Evolutionary conservation across 2,329 filamentous ascomycete genomes (phyloP).

Genomic region (Iodosphaeria phyllophila): DNA sequence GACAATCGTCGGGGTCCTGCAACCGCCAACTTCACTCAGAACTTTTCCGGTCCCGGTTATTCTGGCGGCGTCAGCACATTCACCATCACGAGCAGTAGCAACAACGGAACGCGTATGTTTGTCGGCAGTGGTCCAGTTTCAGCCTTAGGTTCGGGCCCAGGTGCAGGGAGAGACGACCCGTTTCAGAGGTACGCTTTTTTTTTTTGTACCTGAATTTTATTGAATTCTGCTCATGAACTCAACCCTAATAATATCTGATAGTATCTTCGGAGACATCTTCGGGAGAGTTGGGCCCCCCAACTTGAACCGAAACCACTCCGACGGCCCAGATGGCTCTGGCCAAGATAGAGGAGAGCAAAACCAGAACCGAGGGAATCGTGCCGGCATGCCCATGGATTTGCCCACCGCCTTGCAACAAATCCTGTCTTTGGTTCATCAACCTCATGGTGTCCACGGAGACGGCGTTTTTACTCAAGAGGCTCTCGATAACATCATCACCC

Average conservation of each 20-base stretch:
- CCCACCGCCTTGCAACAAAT: conserved; percentile 29
- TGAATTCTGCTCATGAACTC: conserved; percentile 3
- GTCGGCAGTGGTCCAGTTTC: conserved; percentile 2
- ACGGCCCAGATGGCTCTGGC: conserved; percentile 6
- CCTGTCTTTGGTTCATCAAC: conserved; percentile 30
- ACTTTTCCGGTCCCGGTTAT: conserved; percentile 15
- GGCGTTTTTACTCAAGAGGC: conserved; percentile 83
- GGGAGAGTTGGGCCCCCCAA: conserved; percentile 18
- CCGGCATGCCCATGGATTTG: conserved; percentile 11
- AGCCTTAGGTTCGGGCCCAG: no score
- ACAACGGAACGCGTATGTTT: conserved; percentile 5
- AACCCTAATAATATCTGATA: conserved; percentile 17
- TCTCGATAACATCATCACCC: conserved; percentile 70
- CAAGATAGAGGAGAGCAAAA: no score
- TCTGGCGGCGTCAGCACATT: conserved; percentile 24
- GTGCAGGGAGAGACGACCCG: conserved; percentile 18
- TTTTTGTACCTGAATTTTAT: conserved; percentile 2
- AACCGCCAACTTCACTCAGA: no score
- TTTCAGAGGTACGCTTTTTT: conserved; percentile 28
- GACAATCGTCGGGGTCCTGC: no score
- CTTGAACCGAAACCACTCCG: conserved; percentile 8
- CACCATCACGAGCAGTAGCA: conserved; percentile 24
- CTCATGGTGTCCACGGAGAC: conserved; percentile 45
- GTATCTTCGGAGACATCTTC: conserved; percentile 27
- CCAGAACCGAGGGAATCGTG: no score